Base-by-base conservation (phyloP, 306 rosid genomes). In the Clitoria ternatea region DNA sequence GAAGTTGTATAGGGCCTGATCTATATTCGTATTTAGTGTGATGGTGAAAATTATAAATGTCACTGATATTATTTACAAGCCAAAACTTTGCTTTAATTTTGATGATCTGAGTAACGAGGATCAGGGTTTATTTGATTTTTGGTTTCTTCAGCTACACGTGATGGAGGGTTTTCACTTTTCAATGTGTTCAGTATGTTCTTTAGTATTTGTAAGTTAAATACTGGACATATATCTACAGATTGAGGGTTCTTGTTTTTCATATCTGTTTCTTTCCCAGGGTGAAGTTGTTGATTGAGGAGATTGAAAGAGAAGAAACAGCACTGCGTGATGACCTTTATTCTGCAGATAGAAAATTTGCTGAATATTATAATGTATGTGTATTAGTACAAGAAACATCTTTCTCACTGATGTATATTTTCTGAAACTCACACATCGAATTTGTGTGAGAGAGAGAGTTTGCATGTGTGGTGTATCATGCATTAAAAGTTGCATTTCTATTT, bases 281-380 rank as follows among this genome's bases (percentile, higher is more conserved):
- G 77, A 89, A 91, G 82, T 73, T 86, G 82, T 83, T 91, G 73
- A 95, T 85, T 33, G 96, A 87, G 82, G 99, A 91, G 75, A 84
- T 86, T 63, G 96, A 91, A 79, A 85, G 89, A 84, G 97, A 95
- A 77, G 99, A 91, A 87, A 79, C 87, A 44, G 91, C 92, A 55
- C 61, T 94, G 57, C 80, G 92, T 17, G 92, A 89, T 48, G 99
- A 95, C 63, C 91, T 89, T 52, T 91, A 87, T 73, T 82, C 93
- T 19, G 93, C 93, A 7, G 99, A 91, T 75, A 83, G 96, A 83
- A 91, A 88, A 76, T 91, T 87, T 66, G 88, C 99, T 59, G 99
- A 95, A 74, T 91, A 91, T 62, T 89, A 89, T 79, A 86, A 80
- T 76, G 97, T 95, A 85, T 1, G 74, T 70, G 53, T 64, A 57